Conservation (phyloP, 2,329 filamentous ascomycete species). For the Tolypocladium inflatum region DNA sequence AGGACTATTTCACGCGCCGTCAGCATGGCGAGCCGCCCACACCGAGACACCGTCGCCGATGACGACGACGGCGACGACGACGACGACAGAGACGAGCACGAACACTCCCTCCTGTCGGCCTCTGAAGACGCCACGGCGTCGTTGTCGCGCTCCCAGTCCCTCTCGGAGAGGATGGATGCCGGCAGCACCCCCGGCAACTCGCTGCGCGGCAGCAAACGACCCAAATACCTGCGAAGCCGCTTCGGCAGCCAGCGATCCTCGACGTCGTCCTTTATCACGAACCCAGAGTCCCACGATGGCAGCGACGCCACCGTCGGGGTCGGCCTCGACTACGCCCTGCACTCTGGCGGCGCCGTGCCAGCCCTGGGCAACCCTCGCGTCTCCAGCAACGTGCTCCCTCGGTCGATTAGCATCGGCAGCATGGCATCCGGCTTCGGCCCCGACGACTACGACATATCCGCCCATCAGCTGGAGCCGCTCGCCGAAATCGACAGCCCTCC, state of each 20-base stretch:
- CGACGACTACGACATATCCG: constrained; percentile 42
- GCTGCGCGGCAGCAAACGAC: constrained; percentile 34
- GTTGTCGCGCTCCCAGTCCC: constrained; percentile 21
- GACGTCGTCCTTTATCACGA: constrained; percentile 48
- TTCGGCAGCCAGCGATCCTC: constrained; percentile 51
- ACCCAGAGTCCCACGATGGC: constrained; percentile 45
- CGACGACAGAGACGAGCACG: constrained; percentile 14
- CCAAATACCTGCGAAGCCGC: constrained; percentile 49
- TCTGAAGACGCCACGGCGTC: constrained; percentile 15
- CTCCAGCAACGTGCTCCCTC: constrained; percentile 50
- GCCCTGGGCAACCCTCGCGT: constrained; percentile 38
- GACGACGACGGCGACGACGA: constrained; percentile 7
- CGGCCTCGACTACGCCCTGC: constrained; percentile 69
- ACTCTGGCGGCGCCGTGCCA: constrained; percentile 68
- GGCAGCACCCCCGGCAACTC: constrained; percentile 37
- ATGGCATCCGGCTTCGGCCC: constrained; percentile 62
- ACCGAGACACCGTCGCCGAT: constrained; percentile 4
- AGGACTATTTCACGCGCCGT: constrained; percentile 43
- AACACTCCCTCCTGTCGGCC: constrained; percentile 17
- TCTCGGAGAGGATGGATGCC: constrained; percentile 27
- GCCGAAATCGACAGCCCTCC: constrained; percentile 37
- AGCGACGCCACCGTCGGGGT: constrained; percentile 63
- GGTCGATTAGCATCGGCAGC: constrained; percentile 80
- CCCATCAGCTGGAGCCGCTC: constrained; percentile 38
- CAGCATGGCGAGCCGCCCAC: constrained; percentile 30